These are phyloP conservation scores for Earliella scabrosa DNA, from an alignment of 1,284 basidiomycete genomes.

Conservation along the genomic window DNA sequence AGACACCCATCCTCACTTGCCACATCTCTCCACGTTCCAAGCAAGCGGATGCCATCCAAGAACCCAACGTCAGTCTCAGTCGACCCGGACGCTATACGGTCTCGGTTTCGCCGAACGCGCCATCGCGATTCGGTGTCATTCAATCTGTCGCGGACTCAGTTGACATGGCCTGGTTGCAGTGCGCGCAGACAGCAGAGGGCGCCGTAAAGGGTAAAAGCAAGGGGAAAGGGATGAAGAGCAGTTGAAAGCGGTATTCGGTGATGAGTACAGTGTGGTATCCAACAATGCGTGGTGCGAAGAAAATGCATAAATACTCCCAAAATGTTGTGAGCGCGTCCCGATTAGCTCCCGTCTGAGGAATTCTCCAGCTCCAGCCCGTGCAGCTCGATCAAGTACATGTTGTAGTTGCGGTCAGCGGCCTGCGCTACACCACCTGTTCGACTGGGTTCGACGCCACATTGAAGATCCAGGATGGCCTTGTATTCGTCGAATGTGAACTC, in stretches of 20 bases:
- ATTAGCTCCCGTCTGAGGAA: constrained; percentile 34
- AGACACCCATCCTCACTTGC: constrained; percentile 59
- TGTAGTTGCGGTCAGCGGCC: constrained; percentile 71
- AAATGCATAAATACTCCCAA: constrained; percentile 27
- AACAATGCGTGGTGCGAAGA: constrained; percentile 22
- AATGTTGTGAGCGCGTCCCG: not conserved
- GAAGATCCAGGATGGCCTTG: constrained; percentile 85
- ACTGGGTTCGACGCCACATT: constrained; percentile 78
- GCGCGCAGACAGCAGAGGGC: constrained; percentile 18
- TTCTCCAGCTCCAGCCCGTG: constrained; percentile 77
- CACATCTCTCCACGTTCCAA: not conserved
- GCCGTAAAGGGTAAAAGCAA: not conserved
- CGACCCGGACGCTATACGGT: constrained; percentile 24
- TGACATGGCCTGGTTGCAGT: constrained; percentile 41
- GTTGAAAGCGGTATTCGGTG: constrained; percentile 7
- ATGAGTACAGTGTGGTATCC: constrained; percentile 23
- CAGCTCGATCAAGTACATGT: constrained; percentile 81
- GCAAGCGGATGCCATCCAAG: not conserved
- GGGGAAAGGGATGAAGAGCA: constrained; percentile 11
- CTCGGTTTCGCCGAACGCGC: constrained; percentile 34
- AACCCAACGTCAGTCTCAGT: constrained; percentile 24
- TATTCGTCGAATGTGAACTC: constrained; percentile 89
- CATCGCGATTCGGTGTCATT: constrained; percentile 10
- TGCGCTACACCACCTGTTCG: constrained; percentile 52
- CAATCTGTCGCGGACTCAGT: constrained; percentile 32